Evolutionary conservation across 345 rosid species (phyloP).

Genomic region (Eucalyptus leucophloia): DNA sequence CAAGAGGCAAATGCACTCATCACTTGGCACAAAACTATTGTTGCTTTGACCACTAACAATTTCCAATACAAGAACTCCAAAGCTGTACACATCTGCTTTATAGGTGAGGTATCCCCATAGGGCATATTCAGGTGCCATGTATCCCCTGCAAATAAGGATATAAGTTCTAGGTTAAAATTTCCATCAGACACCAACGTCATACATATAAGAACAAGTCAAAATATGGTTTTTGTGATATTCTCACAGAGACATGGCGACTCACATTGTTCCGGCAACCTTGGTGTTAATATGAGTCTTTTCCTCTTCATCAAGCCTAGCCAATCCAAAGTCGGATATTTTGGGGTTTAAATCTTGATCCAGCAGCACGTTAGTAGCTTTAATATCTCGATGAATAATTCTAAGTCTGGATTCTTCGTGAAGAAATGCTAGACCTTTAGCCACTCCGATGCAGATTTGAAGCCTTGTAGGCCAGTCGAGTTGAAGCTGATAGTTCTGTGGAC

Average conservation of each 20-base stretch:
- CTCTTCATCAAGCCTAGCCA: constrained; percentile 38
- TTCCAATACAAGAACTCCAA: constrained; percentile 24
- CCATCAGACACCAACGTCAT: background rate
- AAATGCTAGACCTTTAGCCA: constrained; percentile 50
- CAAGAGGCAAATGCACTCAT: constrained; percentile 7
- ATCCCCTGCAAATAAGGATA: constrained; percentile 11
- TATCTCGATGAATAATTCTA: constrained; percentile 56
- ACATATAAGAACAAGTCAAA: background rate
- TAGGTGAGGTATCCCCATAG: constrained; percentile 18
- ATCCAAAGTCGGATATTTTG: constrained; percentile 58
- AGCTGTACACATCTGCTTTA: constrained; percentile 29
- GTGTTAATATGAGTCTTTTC: constrained; percentile 47
- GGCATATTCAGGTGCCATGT: constrained; percentile 38
- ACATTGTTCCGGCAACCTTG: constrained; percentile 62
- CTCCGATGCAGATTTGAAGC: constrained; percentile 36
- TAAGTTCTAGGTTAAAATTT: background rate
- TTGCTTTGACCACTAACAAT: constrained; percentile 16
- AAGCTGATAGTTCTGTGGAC: constrained; percentile 1
- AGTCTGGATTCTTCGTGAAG: constrained; percentile 46
- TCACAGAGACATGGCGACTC: background rate
- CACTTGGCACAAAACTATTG: background rate
- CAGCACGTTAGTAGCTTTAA: constrained; percentile 46
- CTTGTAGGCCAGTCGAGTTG: constrained; percentile 37
- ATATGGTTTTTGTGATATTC: background rate
- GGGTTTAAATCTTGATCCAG: constrained; percentile 40